A percentile compares a stretch with the other conserved stretches of the same genome.
Conservation (phyloP, 495 filamentous ascomycete species). For the Jackrogersella minutella region DNA sequence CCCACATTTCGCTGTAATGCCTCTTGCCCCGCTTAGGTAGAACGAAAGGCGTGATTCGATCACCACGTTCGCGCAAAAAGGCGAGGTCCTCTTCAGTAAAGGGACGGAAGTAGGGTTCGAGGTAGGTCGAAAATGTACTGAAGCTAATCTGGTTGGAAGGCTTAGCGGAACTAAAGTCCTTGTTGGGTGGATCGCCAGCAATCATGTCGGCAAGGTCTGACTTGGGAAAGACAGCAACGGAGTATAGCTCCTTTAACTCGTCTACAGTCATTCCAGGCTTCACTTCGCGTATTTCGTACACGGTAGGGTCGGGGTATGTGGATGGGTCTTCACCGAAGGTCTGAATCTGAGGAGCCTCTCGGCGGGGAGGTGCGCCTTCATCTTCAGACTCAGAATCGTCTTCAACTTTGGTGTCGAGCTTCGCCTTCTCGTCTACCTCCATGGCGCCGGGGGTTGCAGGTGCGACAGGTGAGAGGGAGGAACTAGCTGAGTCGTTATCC, state of each 20-base stretch:
- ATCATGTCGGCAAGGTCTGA: slow-evolving; percentile 84
- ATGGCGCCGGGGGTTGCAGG: slow-evolving; percentile 58
- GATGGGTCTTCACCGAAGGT: slow-evolving; percentile 91
- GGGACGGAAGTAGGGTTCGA: slow-evolving; percentile 89
- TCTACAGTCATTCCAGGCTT: slow-evolving; percentile 78
- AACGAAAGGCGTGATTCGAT: slow-evolving; percentile 81
- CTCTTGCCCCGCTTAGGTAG: slow-evolving; percentile 86
- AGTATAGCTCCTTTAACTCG: slow-evolving; percentile 83
- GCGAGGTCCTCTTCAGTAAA: slow-evolving; percentile 95
- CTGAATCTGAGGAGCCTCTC: slow-evolving; percentile 74
- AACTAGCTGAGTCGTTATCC: slow-evolving; percentile 67
- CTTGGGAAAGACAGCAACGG: slow-evolving; percentile 81
- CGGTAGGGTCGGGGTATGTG: slow-evolving; percentile 89
- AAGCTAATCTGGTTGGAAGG: slow-evolving; percentile 92
- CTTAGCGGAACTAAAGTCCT: slow-evolving; percentile 94
- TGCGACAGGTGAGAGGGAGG: slow-evolving; percentile 68
- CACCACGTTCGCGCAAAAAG: slow-evolving; percentile 88
- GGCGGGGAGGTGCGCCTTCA: slow-evolving; percentile 81
- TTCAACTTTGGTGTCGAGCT: slow-evolving; percentile 59
- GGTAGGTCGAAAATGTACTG: slow-evolving; percentile 84
- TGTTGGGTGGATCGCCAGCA: slow-evolving; percentile 86
- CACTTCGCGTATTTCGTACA: slow-evolving; percentile 88
- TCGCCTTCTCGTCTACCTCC: slow-evolving; percentile 60
- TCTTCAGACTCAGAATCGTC: slow-evolving; percentile 69
- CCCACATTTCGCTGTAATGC: slow-evolving; percentile 89